Conservation (phyloP, 768 basidiomycete genomes). For the Lentinula lateritia region DNA sequence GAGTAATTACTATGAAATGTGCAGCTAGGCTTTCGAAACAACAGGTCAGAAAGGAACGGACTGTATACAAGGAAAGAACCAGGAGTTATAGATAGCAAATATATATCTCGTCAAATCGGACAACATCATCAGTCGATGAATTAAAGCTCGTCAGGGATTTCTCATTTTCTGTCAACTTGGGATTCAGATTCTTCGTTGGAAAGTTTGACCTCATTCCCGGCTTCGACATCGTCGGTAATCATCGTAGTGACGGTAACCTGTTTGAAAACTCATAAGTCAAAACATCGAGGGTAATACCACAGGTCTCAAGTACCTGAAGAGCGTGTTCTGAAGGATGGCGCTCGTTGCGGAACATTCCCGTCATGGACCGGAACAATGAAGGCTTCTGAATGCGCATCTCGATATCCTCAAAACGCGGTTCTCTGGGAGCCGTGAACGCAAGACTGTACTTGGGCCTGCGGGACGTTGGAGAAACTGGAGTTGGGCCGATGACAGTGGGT, state of each 20-base stretch:
- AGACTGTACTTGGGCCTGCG: background rate
- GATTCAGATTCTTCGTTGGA: background rate
- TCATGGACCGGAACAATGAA: background rate
- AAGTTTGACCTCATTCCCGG: background rate
- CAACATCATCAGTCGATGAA: no score
- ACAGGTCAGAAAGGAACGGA: background rate
- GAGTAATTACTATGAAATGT: no score
- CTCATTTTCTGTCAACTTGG: background rate
- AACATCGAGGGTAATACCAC: no score
- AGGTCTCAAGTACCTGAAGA: background rate
- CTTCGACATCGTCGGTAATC: background rate
- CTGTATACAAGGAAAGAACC: background rate
- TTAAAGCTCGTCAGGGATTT: background rate
- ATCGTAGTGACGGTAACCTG: background rate
- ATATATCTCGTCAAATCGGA: background rate
- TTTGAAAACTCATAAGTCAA: background rate
- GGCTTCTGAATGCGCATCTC: background rate
- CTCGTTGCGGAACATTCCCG: background rate
- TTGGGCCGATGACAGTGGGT: background rate
- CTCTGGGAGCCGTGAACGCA: background rate
- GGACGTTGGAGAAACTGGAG: background rate
- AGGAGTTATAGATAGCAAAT: background rate
- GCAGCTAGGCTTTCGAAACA: no score
- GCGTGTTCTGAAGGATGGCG: background rate
- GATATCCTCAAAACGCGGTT: background rate